A percentile compares a stretch with the other conserved stretches of the same genome.
Evolutionary conservation across 1,284 basidiomycete genomes (phyloP).

Genomic region (Sphaerobolus stellatus): DNA sequence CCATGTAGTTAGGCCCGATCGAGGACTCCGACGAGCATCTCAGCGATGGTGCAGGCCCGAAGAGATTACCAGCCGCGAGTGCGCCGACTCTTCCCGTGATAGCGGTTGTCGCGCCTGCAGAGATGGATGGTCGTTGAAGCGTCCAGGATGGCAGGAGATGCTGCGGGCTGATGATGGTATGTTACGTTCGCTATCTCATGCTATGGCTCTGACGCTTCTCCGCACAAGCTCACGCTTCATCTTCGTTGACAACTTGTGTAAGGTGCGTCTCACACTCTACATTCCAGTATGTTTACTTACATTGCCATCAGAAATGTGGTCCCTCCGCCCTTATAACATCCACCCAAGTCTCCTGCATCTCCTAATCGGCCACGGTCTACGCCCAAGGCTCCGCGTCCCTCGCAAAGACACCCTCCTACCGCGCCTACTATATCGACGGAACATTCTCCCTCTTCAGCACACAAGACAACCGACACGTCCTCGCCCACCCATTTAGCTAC

Average conservation of each 20-base stretch:
- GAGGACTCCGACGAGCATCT: no score
- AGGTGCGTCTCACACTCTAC: conserved; percentile 9
- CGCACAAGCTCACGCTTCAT: no score
- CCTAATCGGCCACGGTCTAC: conserved; percentile 8
- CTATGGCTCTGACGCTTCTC: no score
- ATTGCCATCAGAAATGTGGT: conserved; percentile 9
- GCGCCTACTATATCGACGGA: conserved; percentile 11
- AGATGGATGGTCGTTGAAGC: no score
- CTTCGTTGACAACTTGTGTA: conserved; percentile 13
- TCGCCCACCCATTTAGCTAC: conserved; percentile 13
- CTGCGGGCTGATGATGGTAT: no score
- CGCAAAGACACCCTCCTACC: conserved; percentile 12
- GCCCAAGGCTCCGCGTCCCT: conserved; percentile 12
- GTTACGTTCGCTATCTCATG: no score
- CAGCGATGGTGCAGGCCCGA: no score
- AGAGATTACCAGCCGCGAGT: no score
- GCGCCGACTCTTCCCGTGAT: no score
- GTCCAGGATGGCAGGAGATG: no score
- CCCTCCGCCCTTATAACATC: conserved; percentile 10
- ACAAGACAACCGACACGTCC: conserved; percentile 13
- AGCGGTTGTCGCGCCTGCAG: no score
- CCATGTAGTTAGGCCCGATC: no score
- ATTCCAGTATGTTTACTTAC: background rate
- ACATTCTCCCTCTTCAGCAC: conserved; percentile 11
- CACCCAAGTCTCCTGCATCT: conserved; percentile 8